Evolutionary conservation across 345 rosid species (phyloP), one percentile per base, ranked within the genome.

Genomic region (Diplotaxis tenuifolia): DNA sequence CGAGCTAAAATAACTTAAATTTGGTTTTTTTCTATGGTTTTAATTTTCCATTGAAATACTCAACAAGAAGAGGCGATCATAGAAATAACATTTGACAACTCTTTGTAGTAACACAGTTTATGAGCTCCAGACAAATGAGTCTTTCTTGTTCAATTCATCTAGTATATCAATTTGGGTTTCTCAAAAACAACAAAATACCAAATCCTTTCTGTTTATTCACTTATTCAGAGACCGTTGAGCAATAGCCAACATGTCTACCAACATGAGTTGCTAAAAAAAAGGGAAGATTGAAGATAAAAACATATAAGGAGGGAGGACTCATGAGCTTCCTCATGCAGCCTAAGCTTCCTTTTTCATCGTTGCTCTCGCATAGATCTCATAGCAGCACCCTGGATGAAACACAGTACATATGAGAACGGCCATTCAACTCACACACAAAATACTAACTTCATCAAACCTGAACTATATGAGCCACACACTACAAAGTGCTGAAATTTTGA

Each of bases 331-430:
- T 31, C 71, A 81, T 73, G 84, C 75, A 76, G 60, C 82, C 72
- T 89, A 76, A 71, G 89, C 89, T 77, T 87, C 92, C 86, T 92
- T 88, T 58, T 85, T 83, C 96, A 83, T 85, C 1, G 71, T 71
- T 14, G 91, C 87, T 82, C 62, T 87, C 55, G 84, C 97, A 74
- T 88, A 96, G 68, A 96, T 89, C 83, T 92, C 98, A 72, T 90
- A 92, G 90, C 97, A 86, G 81, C 97, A 96, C 18, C 98, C 98
- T 96, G 88, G 71, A 76, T 90, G 87, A 71, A 78, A 73, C 50
- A 78, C 47, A 34, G 14, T 32, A 7, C 9, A 68, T 15, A 40
- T 54, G 9, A 53, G 0, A 59, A 29, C 67, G 10, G 55, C 9
- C 18, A 67, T 32, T 50, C 56, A 18, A 25, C 32, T 67, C 8